Base-by-base conservation (phyloP, 2,329 filamentous ascomycete genomes). In the Blumeriella jaapii region DNA sequence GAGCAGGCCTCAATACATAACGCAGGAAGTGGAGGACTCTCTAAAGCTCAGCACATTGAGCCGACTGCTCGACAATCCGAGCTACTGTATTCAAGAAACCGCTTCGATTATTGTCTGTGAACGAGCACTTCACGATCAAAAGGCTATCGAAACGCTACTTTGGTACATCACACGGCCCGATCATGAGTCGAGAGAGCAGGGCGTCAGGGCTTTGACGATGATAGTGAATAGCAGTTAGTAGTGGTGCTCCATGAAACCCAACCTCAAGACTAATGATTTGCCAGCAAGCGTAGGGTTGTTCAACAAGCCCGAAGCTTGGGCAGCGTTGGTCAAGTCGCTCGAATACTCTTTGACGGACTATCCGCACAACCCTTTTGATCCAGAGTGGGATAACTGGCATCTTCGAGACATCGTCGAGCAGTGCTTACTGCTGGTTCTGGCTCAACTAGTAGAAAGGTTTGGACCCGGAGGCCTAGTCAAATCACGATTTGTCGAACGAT, bases 21-120 rank as follows among this genome's bases (percentile, higher is more conserved):
- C 75, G 10, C 77, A 85, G 55, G 74, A 80, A 15, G 82, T 78
- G 2, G 80, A 86, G 51, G 79, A 85, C 52, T 71, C 78, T 2
- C 63, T 86, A 26, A 71, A 75, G 39, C 53, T 75, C 8, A 64
- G 68, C 26, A 86, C 82, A 0, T 63, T 87, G 7, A 64, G 75
- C 33, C 79, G 74, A 44, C 66, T 87, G 3, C 62, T 82, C 9
- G 64, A 69, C 33, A 81, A 81, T 55, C 79, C 79, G 41, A 89
- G 78, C 56, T 78, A 73, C 50, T 71, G 79, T 13, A 79, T 87
- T 43, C 68, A 77, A 45, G 77, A 82, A 41, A 78, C 80, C 38
- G 73, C 77, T 8, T 66, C 67, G 42, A 71, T 68, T 47, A 74
- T 73, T 15, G 60, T 74, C 4, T 69, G 64, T 49, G 68, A 72